A percentile compares a stretch with the other conserved stretches of the same genome.
These are phyloP conservation scores for Coniferiporia sulphurascens DNA, from an alignment of 1,284 basidiomycete species.

Conservation along the genomic window DNA sequence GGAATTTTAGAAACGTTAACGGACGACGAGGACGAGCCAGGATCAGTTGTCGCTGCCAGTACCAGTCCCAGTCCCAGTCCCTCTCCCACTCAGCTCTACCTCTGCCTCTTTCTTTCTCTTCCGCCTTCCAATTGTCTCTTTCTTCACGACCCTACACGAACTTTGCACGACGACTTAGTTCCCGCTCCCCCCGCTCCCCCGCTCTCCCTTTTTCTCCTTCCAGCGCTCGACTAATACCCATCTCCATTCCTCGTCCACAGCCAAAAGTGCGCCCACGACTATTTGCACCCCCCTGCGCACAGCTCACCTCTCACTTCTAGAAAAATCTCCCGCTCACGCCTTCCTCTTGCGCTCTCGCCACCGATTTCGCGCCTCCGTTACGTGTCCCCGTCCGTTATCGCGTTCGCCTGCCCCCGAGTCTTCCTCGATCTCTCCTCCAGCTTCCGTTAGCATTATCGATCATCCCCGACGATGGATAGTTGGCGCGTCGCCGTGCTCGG, in stretches of 20 bases:
- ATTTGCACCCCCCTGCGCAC: conserved; percentile 18
- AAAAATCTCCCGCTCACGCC: neutral
- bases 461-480: conserved; percentile 67
- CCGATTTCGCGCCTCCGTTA: neutral
- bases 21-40: no score
- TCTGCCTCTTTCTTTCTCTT: neutral
- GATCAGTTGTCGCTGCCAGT: neutral
- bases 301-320: neutral
- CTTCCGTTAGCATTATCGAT: conserved; percentile 1
- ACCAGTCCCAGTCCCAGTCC: no score
- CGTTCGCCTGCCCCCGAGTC: neutral
- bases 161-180: conserved; percentile 52
- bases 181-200: conserved; percentile 27
- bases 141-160: conserved; percentile 63
- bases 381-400: neutral
- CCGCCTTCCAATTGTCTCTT: neutral
- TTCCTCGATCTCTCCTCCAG: neutral
- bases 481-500: conserved; percentile 94
- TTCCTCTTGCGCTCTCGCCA: neutral
- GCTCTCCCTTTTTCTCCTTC: conserved; percentile 24
- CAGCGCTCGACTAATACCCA: conserved; percentile 18
- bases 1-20: neutral
- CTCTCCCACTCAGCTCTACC: conserved; percentile 21
- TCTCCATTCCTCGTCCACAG: neutral
- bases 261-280: neutral